Percentiles rank a stretch among this genome's conserved stretches.
These are phyloP conservation scores for Dendrobium catenatum DNA, from an alignment of 106 monocot species.

Conservation along the genomic window DNA sequence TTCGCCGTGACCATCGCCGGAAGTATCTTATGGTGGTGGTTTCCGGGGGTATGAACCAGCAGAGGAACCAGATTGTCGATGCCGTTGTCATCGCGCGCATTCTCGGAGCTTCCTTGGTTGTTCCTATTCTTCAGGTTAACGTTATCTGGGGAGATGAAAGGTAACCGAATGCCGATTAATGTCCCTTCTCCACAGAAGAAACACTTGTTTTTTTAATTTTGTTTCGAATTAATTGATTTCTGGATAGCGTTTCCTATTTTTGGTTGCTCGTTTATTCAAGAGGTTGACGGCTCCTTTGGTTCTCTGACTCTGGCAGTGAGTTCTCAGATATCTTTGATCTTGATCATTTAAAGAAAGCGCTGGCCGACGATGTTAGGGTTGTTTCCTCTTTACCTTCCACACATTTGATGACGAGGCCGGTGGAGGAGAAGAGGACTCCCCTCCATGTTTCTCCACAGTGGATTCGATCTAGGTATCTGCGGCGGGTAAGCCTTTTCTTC, in stretches of 20 bases:
- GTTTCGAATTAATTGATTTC: neutral
- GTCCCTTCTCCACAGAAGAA: neutral
- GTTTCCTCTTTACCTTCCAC: constrained; percentile 77
- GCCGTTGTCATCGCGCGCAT: constrained; percentile 88
- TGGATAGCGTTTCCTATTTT: neutral
- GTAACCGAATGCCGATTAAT: constrained; percentile 14
- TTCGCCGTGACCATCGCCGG: constrained; percentile 21
- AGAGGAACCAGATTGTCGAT: constrained; percentile 83
- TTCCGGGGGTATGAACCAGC: constrained; percentile 85
- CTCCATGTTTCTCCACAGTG: constrained; percentile 59
- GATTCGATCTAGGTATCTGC: constrained; percentile 64
- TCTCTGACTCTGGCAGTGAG: constrained; percentile 34
- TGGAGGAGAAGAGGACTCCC: constrained; percentile 74
- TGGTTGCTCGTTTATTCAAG: neutral
- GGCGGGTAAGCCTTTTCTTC: constrained; percentile 28
- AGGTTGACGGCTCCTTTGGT: neutral
- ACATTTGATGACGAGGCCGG: constrained; percentile 60
- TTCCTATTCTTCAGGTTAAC: constrained; percentile 81
- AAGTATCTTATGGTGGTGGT: constrained; percentile 83
- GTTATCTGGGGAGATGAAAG: constrained; percentile 87
- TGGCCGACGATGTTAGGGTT: constrained; percentile 64
- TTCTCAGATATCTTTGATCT: constrained; percentile 87
- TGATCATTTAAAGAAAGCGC: constrained; percentile 70
- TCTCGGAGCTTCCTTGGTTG: constrained; percentile 81
- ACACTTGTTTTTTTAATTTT: neutral